phyloP scores from a whole-genome alignment of 1,139 yeast species.

The Suhomyces atakaporum region DNA sequence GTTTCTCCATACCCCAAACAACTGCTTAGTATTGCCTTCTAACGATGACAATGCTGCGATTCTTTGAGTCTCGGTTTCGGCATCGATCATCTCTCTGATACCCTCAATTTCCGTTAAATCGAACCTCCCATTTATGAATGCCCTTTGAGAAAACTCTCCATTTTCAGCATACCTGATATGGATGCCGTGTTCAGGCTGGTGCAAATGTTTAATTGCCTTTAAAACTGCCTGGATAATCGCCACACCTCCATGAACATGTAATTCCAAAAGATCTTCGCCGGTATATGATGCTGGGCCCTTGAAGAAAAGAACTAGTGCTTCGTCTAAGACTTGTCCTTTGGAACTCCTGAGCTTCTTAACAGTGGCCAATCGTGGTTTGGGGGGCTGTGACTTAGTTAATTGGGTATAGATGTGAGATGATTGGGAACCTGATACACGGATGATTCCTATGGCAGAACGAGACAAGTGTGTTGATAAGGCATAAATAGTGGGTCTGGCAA shows the following conservation, averaged over 20 bases:
- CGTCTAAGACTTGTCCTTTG: constrained; percentile 57
- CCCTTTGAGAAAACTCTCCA: constrained; percentile 89
- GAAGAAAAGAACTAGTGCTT: constrained; percentile 72
- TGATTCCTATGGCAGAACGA: constrained; percentile 83
- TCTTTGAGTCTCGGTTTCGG: constrained; percentile 91
- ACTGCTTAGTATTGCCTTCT: constrained; percentile 60
- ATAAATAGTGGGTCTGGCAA: constrained; percentile 87
- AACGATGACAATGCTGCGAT: constrained; percentile 71
- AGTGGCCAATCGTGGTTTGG: constrained; percentile 55
- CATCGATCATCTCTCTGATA: constrained; percentile 82
- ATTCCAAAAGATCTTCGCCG: constrained; percentile 86
- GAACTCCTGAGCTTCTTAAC: constrained; percentile 56
- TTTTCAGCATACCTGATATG: constrained; percentile 81
- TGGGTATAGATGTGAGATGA: constrained; percentile 44
- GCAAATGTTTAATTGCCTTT: constrained; percentile 57
- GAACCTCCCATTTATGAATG: constrained; percentile 69
- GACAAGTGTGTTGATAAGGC: constrained; percentile 87
- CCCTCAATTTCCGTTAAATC: constrained; percentile 89
- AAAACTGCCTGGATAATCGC: constrained; percentile 78
- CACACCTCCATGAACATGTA: constrained; percentile 91
- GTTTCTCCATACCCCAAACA: constrained; percentile 68
- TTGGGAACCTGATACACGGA: constrained; percentile 78
- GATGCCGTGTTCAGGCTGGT: constrained; percentile 38
- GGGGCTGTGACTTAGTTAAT: constrained; percentile 49
- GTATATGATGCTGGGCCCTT: constrained; percentile 82